Evolutionary conservation across 192 early-diverging fungal genomes (phyloP).

Genomic region (Entrophospora sp.): DNA sequence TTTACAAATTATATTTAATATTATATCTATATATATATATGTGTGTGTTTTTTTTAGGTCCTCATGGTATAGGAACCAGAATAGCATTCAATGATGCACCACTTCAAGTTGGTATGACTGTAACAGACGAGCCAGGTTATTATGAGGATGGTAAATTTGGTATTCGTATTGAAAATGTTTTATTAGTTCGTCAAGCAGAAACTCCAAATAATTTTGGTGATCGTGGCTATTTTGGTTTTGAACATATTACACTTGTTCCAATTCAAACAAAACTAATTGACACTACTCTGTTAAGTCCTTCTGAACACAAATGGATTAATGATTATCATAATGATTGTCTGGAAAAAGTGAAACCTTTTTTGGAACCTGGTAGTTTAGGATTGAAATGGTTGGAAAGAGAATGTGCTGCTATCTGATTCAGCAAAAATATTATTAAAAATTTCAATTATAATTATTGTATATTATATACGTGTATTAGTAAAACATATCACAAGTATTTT

Average conservation of each 20-base stretch:
- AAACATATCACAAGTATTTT: too few species aligned
- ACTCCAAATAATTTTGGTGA: conserved; percentile 82
- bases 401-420: conserved; percentile 55
- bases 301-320: conserved; percentile 84
- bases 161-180: conserved; percentile 93
- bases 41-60: conserved; percentile 33
- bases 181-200: conserved; percentile 65
- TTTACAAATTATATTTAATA: too few species aligned
- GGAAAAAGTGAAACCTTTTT: conserved; percentile 70
- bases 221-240: conserved; percentile 77
- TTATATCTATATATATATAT: too few species aligned
- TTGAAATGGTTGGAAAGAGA: conserved; percentile 81
- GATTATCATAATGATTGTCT: conserved; percentile 68
- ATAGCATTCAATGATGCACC: conserved; percentile 64
- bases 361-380: conserved; percentile 56
- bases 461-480: too few species aligned
- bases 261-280: conserved; percentile 82
- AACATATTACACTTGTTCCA: conserved; percentile 84
- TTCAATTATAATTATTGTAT: too few species aligned
- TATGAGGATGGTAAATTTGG: conserved; percentile 96
- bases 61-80: conserved; percentile 86
- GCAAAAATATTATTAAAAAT: too few species aligned
- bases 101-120: conserved; percentile 84
- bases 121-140: conserved; percentile 96
- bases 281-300: conserved; percentile 52